These are phyloP conservation scores for Inga leiocalycina DNA, from an alignment of 306 rosid species.

Conservation along the genomic window DNA sequence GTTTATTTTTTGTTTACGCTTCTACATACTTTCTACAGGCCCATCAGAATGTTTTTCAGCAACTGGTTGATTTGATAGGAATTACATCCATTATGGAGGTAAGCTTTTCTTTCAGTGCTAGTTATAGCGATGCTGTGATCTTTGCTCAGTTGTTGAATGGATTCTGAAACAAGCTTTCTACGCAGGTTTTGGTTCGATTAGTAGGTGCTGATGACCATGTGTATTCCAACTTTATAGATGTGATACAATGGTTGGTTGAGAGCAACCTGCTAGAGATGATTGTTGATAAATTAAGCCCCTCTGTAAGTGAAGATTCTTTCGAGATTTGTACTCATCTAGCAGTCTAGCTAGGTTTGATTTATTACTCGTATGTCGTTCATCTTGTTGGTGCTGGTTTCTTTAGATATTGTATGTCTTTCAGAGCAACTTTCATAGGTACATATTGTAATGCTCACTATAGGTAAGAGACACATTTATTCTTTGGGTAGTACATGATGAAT, in stretches of 20 bases:
- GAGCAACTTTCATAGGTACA: not conserved
- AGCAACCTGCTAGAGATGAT: conserved; percentile 97
- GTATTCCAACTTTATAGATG: conserved; percentile 93
- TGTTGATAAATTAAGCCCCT: conserved; percentile 87
- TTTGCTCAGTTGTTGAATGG: conserved; percentile 25
- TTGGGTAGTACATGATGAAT: conserved; percentile 24
- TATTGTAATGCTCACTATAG: not conserved
- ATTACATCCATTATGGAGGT: conserved; percentile 99
- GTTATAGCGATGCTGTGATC: conserved; percentile 5
- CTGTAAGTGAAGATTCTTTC: conserved; percentile 61
- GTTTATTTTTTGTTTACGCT: conserved; percentile 26
- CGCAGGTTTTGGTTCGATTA: conserved; percentile 92
- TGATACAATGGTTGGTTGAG: conserved; percentile 96
- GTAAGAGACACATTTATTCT: conserved; percentile 30
- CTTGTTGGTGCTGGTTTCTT: not conserved
- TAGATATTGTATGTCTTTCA: not conserved
- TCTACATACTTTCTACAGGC: conserved; percentile 59
- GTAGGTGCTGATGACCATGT: conserved; percentile 94
- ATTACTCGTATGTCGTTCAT: conserved; percentile 1
- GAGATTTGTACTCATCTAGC: conserved; percentile 27
- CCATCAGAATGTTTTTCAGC: conserved; percentile 87
- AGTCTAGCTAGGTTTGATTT: conserved; percentile 19
- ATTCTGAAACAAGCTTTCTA: conserved; percentile 35
- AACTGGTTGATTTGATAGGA: conserved; percentile 95
- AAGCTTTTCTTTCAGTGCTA: conserved; percentile 8